Evolutionary conservation across 148 eudicot species (phyloP), one percentile per base, ranked within the genome.

Genomic region (Chenopodium formosanum): DNA sequence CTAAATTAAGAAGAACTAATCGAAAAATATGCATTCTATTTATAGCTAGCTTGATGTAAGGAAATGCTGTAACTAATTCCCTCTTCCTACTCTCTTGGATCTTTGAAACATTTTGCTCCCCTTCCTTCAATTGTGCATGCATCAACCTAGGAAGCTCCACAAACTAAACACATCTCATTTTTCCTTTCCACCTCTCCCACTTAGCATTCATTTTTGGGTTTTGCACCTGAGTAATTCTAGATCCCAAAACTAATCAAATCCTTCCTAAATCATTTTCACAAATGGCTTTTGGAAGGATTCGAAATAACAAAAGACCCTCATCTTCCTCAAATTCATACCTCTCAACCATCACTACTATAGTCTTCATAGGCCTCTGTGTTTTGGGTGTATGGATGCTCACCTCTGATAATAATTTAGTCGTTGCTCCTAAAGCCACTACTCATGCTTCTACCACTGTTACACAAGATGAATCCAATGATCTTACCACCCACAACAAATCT

Each of bases 61-160:
- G 84, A 81, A 47, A 77, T 64, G 74, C 23, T 71, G 78, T 80
- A 80, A 84, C 83, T 71, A 76, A 76, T 80, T 87, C 22, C 93
- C 89, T 84, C 62, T 46, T 83, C 93, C 93, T 87, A 90, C 87
- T 90, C 85, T 83, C 71, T 65, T 82, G 97, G 97, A 93, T 93
- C 94, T 87, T 17, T 86, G 52, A 80, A 77, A 84, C 86, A 79
- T 60, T 82, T 37, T 37, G 44, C 78, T 67, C 29, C 3, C 77
- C 56, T 31, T 71, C 74, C 53, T 58, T 46, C 72, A 17, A 37
- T 79, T 25, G 63, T 27, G 11, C 32, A 64, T 70, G 52, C 84
- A 80, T 79, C 81, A 48, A 48, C 14, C 53, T 48, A 2, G 53
- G 53, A 81, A 56, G 77, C 76, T 81, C 85, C 86, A 78, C 83